phyloP scores from a whole-genome alignment of 1,284 basidiomycete species.

The Heimioporus retisporus region DNA sequence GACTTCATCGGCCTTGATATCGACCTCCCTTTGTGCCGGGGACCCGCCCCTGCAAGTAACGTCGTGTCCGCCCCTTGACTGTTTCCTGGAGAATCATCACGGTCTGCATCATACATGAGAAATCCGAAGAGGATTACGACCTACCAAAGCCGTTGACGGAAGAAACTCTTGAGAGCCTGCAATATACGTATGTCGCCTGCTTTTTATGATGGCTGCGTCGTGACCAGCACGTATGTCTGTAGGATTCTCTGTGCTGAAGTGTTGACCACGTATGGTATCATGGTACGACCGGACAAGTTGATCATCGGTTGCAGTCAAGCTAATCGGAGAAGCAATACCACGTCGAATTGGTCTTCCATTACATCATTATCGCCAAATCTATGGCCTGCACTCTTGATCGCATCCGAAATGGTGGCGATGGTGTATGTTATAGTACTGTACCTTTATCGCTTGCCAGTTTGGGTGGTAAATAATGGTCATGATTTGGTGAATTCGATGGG shows the following conservation, averaged over 20 bases:
- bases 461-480: no score
- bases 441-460: no score
- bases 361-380: slow-evolving; percentile 17
- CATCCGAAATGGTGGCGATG: no score
- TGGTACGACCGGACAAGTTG: slow-evolving; percentile 67
- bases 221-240: background rate
- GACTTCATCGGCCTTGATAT: slow-evolving; percentile 65
- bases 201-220: background rate
- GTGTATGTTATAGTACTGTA: no score
- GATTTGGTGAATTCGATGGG: no score
- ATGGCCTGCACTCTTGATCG: no score
- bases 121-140: slow-evolving; percentile 76
- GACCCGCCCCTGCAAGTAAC: slow-evolving; percentile 88
- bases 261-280: slow-evolving; percentile 72
- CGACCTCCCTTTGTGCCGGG: slow-evolving; percentile 80
- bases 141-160: slow-evolving; percentile 71
- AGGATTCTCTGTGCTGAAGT: slow-evolving; percentile 84
- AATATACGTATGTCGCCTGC: slow-evolving; percentile 70
- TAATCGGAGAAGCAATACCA: slow-evolving; percentile 86
- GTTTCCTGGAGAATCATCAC: slow-evolving; percentile 72
- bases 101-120: slow-evolving; percentile 72
- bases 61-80: slow-evolving; percentile 83
- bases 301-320: slow-evolving; percentile 81
- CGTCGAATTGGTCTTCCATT: slow-evolving; percentile 63
- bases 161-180: slow-evolving; percentile 74